phyloP scores from a whole-genome alignment of 164 flowering plant genomes.

The Saururus chinensis region DNA sequence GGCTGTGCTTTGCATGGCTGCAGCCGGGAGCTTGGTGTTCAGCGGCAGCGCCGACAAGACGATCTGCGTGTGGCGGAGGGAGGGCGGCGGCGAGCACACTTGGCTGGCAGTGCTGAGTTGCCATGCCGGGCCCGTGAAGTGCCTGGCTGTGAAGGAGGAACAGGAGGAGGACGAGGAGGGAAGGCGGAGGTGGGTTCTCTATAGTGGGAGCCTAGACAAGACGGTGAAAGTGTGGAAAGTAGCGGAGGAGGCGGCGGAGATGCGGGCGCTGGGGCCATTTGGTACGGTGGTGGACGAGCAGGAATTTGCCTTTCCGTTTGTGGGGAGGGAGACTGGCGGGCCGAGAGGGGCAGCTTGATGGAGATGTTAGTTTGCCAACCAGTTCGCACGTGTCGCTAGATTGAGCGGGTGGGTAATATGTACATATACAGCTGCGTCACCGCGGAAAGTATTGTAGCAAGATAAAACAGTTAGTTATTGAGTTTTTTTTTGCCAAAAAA shows the following conservation, averaged over 20 bases:
- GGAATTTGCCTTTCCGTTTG: neutral
- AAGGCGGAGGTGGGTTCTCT: conserved; percentile 44
- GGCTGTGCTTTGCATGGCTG: conserved; percentile 65
- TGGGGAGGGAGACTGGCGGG: neutral
- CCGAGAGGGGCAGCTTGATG: too few relatives aligned
- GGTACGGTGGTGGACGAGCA: neutral
- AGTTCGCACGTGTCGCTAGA: too few relatives aligned
- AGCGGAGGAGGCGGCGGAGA: conserved; percentile 32
- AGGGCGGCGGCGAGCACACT: conserved; percentile 32
- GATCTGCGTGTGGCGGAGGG: conserved; percentile 76
- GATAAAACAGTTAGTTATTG: too few relatives aligned
- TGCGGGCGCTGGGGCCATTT: neutral
- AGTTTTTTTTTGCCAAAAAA: too few relatives aligned
- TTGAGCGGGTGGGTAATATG: too few relatives aligned
- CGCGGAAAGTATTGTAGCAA: too few relatives aligned
- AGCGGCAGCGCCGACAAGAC: conserved; percentile 83
- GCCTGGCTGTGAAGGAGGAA: conserved; percentile 55
- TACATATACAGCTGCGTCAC: too few relatives aligned
- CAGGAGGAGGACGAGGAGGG: conserved; percentile 10
- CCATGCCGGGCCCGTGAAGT: conserved; percentile 75
- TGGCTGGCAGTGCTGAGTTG: conserved; percentile 64
- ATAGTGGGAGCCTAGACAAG: conserved; percentile 76
- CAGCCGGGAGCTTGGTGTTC: conserved; percentile 52
- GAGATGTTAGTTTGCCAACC: too few relatives aligned
- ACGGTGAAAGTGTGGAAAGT: conserved; percentile 84